These are phyloP conservation scores for Cydonia oblonga DNA, from an alignment of 331 rosid species.

Conservation along the genomic window DNA sequence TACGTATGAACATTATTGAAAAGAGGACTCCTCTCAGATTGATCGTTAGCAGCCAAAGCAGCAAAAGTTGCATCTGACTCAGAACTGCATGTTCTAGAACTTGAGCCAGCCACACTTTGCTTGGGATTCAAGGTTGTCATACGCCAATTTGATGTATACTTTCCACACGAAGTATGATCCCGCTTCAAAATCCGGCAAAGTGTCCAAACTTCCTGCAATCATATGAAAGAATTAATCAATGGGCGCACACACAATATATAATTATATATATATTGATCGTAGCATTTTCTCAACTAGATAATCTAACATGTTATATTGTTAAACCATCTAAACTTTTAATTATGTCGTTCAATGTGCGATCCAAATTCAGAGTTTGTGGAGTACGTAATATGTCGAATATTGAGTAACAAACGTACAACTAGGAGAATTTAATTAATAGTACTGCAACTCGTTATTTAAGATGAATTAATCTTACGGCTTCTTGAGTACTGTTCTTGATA, in stretches of 20 bases:
- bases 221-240: no score
- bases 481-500: constrained; percentile 16
- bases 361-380: no score
- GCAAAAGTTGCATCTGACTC: constrained; percentile 4
- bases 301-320: no score
- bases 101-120: background rate
- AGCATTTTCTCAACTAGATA: no score
- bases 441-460: background rate
- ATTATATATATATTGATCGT: no score
- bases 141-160: constrained; percentile 15
- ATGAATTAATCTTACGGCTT: constrained; percentile 42
- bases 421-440: background rate
- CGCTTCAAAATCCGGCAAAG: constrained; percentile 62
- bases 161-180: constrained; percentile 34
- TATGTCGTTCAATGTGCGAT: no score
- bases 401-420: background rate
- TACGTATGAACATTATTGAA: background rate
- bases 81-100: background rate
- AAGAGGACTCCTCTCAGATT: constrained; percentile 10
- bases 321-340: no score
- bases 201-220: constrained; percentile 75
- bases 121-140: background rate
- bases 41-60: background rate
- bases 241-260: no score
- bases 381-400: background rate